Conservation (phyloP, 2,329 filamentous ascomycete species). For the Chaetomium strumarium region DNA sequence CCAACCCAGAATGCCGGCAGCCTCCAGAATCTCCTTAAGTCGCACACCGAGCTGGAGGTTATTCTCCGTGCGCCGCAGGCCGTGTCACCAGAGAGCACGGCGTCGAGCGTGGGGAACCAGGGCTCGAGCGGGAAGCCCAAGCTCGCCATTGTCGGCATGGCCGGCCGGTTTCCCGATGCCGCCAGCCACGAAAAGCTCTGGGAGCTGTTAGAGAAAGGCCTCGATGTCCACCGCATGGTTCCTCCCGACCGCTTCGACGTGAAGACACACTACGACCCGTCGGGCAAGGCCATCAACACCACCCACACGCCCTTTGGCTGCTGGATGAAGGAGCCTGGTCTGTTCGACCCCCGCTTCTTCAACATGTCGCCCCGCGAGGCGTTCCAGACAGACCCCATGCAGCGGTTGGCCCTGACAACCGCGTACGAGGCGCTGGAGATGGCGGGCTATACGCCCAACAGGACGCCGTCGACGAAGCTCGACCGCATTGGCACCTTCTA, state of each 20-base stretch:
- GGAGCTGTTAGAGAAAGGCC: constrained; percentile 67
- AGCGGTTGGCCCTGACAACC: constrained; percentile 67
- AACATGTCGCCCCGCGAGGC: constrained; percentile 82
- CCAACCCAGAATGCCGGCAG: constrained; percentile 45
- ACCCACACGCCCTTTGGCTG: constrained; percentile 71
- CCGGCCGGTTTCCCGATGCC: constrained; percentile 69
- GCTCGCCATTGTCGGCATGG: constrained; percentile 80
- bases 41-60: constrained; percentile 39
- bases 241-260: constrained; percentile 70
- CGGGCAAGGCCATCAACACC: constrained; percentile 68
- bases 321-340: constrained; percentile 66
- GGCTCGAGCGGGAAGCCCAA: constrained; percentile 52
- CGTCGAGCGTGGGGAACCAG: constrained; percentile 40
- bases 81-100: constrained; percentile 31
- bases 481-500: constrained; percentile 66
- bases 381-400: constrained; percentile 74
- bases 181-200: constrained; percentile 66
- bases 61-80: constrained; percentile 35
- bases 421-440: constrained; percentile 79
- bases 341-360: constrained; percentile 80
- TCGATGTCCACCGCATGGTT: constrained; percentile 65
- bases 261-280: constrained; percentile 63
- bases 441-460: constrained; percentile 69
- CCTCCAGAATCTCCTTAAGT: constrained; percentile 38
- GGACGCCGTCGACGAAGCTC: constrained; percentile 62